Percentiles rank a stretch among this genome's conserved stretches.
phyloP scores from a whole-genome alignment of 2,329 filamentous ascomycete species.

The Trichothecium sympodiale region DNA sequence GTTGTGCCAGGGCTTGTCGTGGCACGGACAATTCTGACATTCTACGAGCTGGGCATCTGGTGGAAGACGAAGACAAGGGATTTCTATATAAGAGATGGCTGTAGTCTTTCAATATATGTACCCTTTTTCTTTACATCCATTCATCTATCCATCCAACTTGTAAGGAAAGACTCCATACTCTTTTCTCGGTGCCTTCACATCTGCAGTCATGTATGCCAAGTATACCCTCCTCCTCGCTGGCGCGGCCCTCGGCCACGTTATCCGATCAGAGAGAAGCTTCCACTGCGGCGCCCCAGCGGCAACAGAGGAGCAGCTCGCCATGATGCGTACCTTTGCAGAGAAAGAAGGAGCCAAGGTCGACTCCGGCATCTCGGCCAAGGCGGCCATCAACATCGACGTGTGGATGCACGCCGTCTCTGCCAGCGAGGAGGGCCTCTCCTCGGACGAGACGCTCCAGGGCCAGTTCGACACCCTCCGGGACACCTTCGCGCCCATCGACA shows the following conservation, averaged over 20 bases:
- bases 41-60: too few species aligned
- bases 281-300: conserved; percentile 15
- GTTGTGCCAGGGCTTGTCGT: too few species aligned
- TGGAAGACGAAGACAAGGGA: too few species aligned
- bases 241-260: conserved; percentile 1
- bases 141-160: too few species aligned
- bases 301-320: conserved; percentile 11
- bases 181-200: too few species aligned
- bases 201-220: not conserved
- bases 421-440: conserved; percentile 1
- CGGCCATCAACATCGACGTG: conserved; percentile 9
- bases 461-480: conserved; percentile 14
- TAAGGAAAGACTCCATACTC: too few species aligned
- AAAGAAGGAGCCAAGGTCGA: conserved; percentile 10
- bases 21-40: too few species aligned
- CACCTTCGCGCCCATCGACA: conserved; percentile 9
- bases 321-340: conserved; percentile 10
- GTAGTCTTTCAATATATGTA: too few species aligned
- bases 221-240: not conserved
- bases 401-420: conserved; percentile 6
- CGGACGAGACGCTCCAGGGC: not conserved
- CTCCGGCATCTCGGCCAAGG: conserved; percentile 8
- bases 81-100: too few species aligned
- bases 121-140: too few species aligned
- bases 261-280: not conserved